phyloP scores from a whole-genome alignment of 2,329 filamentous ascomycete species.

The Ceratocystis variospora region DNA sequence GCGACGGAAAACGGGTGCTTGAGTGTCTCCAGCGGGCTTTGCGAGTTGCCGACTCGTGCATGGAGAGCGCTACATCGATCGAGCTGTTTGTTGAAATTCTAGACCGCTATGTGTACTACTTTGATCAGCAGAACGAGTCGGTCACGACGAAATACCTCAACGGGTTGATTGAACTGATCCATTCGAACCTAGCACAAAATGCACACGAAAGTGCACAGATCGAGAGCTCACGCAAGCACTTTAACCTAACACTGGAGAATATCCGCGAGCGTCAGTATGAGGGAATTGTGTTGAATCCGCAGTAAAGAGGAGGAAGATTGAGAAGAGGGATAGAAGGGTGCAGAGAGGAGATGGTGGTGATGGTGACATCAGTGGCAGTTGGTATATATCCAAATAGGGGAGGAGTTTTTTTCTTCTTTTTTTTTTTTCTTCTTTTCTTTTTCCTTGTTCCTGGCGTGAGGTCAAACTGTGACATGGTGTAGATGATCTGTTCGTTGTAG shows the following conservation, averaged over 20 bases:
- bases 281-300: slow-evolving; percentile 63
- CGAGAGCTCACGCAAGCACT: slow-evolving; percentile 85
- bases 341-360: neutral
- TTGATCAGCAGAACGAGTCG: slow-evolving; percentile 96
- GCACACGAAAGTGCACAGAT: slow-evolving; percentile 67
- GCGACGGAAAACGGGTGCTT: slow-evolving; percentile 90
- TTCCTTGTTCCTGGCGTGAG: neutral
- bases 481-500: neutral
- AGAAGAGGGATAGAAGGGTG: neutral
- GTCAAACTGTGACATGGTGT: neutral
- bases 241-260: slow-evolving; percentile 86
- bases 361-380: neutral
- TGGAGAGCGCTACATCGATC: slow-evolving; percentile 94
- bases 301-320: slow-evolving; percentile 21
- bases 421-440: neutral
- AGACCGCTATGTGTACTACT: slow-evolving; percentile 98
- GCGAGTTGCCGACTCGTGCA: slow-evolving; percentile 92
- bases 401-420: neutral
- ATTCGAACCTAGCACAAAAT: slow-evolving; percentile 83
- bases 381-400: slow-evolving; percentile 6
- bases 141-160: slow-evolving; percentile 98
- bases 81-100: slow-evolving; percentile 97
- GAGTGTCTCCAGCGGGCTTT: slow-evolving; percentile 93
- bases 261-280: slow-evolving; percentile 87
- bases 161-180: slow-evolving; percentile 92